These are phyloP conservation scores for Pseudogymnoascus sp. DNA, from an alignment of 2,329 filamentous ascomycete species.

Conservation along the genomic window DNA sequence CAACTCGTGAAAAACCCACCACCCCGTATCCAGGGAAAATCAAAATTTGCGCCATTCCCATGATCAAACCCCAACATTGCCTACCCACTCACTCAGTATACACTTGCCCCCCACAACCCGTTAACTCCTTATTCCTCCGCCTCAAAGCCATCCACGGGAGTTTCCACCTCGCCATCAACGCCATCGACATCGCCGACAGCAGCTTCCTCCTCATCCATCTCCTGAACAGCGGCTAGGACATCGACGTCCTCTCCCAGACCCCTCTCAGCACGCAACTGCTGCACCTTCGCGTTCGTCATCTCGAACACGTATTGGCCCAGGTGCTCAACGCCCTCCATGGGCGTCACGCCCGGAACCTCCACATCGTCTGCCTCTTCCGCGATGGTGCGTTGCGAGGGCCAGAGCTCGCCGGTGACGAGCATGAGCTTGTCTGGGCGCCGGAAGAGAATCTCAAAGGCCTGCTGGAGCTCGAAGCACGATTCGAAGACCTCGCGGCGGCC, in stretches of 20 bases:
- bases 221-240: background rate
- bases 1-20: background rate
- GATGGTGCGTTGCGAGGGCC: conserved; percentile 53
- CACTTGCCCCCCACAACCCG: background rate
- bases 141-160: background rate
- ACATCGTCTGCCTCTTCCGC: conserved; percentile 37
- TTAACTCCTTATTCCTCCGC: background rate
- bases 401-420: conserved; percentile 80
- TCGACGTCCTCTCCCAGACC: background rate
- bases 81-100: background rate
- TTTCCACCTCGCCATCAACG: background rate
- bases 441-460: conserved; percentile 74
- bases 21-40: background rate
- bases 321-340: conserved; percentile 90
- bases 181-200: background rate
- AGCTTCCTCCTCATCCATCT: conserved; percentile 1
- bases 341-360: conserved; percentile 48
- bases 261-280: conserved; percentile 17
- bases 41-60: background rate
- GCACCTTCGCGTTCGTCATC: conserved; percentile 60
- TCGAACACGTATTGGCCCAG: conserved; percentile 93
- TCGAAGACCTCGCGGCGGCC: conserved; percentile 85
- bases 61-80: background rate
- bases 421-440: conserved; percentile 71
- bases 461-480: conserved; percentile 75